phyloP scores from a whole-genome alignment of 2,329 filamentous ascomycete genomes.

The Sporothrix protearum region DNA sequence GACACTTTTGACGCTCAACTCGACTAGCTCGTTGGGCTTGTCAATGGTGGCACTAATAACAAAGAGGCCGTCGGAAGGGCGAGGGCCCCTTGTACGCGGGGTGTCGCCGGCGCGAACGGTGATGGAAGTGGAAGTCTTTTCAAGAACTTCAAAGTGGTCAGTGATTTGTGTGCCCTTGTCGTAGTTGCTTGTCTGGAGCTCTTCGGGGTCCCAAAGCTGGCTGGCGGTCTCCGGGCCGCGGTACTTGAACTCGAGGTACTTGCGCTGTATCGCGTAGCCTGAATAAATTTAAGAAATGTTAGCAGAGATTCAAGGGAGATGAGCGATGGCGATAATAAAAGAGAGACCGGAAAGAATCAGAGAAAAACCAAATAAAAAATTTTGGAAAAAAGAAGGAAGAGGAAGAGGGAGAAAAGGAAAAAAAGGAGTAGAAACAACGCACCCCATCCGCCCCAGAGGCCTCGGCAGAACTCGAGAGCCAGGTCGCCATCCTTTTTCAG shows the following conservation, averaged over 20 bases:
- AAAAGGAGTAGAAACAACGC: slow-evolving; percentile 31
- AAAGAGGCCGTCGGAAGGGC: slow-evolving; percentile 63
- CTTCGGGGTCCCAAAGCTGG: slow-evolving; percentile 59
- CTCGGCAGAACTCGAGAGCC: slow-evolving; percentile 62
- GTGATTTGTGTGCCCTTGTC: slow-evolving; percentile 61
- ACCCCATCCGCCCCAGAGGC: slow-evolving; percentile 65
- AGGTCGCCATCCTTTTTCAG: slow-evolving; percentile 57
- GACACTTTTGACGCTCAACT: slow-evolving; percentile 62
- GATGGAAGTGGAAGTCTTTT: slow-evolving; percentile 58
- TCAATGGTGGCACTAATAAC: slow-evolving; percentile 61
- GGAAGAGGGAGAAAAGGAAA: slow-evolving; percentile 3
- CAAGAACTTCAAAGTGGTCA: slow-evolving; percentile 69
- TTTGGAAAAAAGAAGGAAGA: slow-evolving; percentile 5
- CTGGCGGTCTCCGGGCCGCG: slow-evolving; percentile 51
- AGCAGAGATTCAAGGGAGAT: not conserved
- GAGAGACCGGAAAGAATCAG: no score
- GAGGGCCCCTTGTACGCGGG: slow-evolving; percentile 53
- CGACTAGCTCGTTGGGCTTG: slow-evolving; percentile 55
- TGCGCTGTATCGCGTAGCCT: slow-evolving; percentile 59
- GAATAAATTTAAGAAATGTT: not conserved
- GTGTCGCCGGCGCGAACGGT: slow-evolving; percentile 64
- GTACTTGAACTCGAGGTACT: slow-evolving; percentile 58
- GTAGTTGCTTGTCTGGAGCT: slow-evolving; percentile 56
- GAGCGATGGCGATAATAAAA: no score
- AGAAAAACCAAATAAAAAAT: not conserved